Evolutionary conservation across 148 eudicot genomes (phyloP).

Genomic region (Arbutus unedo): DNA sequence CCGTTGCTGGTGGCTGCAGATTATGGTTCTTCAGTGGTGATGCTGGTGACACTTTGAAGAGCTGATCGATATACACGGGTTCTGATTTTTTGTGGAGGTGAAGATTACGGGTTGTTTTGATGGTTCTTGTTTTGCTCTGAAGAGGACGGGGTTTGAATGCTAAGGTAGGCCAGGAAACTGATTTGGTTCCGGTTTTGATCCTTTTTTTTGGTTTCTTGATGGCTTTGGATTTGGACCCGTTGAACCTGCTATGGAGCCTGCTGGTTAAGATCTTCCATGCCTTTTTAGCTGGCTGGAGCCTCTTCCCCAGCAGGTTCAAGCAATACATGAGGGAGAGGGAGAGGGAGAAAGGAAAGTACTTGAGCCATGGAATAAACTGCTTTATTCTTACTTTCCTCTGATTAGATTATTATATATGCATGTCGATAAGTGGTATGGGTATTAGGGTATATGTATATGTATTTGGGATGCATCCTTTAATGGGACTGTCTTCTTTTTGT

Average conservation of each 20-base stretch:
- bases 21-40: neutral
- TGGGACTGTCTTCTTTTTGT: neutral
- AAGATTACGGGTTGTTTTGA: neutral
- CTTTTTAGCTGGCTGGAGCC: constrained; percentile 20
- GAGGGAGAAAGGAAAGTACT: constrained; percentile 4
- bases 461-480: neutral
- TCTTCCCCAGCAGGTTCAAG: constrained; percentile 28
- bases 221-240: constrained; percentile 30
- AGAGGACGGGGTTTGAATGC: constrained; percentile 14
- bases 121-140: constrained; percentile 4
- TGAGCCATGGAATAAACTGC: no score
- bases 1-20: neutral
- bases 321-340: constrained; percentile 25
- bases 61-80: constrained; percentile 35
- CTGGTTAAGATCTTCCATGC: constrained; percentile 31
- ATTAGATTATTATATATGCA: neutral
- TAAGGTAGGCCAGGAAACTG: neutral
- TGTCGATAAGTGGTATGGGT: neutral
- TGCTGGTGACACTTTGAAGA: constrained; percentile 23
- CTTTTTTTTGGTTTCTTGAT: constrained; percentile 23
- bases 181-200: constrained; percentile 12
- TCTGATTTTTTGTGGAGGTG: constrained; percentile 16
- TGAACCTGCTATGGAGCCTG: constrained; percentile 25
- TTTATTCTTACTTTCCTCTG: no score
- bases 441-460: neutral